Base-by-base conservation (phyloP, 83 land plant species). In the Diphasiastrum complanatum region DNA sequence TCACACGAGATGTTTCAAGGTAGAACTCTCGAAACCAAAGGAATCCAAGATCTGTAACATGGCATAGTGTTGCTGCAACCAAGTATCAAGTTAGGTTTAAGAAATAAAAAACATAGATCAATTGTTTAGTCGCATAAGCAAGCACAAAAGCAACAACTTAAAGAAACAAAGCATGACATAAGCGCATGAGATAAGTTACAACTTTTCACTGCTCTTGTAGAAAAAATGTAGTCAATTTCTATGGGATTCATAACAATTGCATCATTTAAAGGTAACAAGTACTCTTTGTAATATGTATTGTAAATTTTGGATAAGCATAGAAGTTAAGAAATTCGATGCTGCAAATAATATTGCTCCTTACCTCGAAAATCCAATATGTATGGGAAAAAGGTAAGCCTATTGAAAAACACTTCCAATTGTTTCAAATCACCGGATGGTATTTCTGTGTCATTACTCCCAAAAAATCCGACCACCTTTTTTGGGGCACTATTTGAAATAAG, bases 11-110 rank as follows among this genome's bases (percentile, higher is more conserved):
- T 27, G 99, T 81, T 71, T 95, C 99, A 72, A 95, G 70, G 67
- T 89, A 95, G 68, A 95, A 89, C 68, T 95, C 99, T 63, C 97
- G 74, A 62, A 89, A 95, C 99, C 99, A 95, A 26, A 95, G 67
- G 62, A 95, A 95, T 11, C 99, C 93, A 40, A 95, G 76, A 68
- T 95, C 97, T 30, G 99, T 86, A 63, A 95, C 71, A 59, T 84
- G 82, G 37, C 74, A 75, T 47, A 95, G 65, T 20, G 99, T 86
- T n/a, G 77, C 99, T 95, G 97, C 78, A 79, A 51, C 3, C 33
- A 78, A 2, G 37, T 67, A 43, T 18, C 26, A 66, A 33, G 50
- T 18, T 5, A 51, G 45, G 25, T 26, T 26, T 22, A 51, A 16
- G 55, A 51, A 51, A 40, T 40, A 16, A 40, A 8, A 65, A 23